Conservation (phyloP, 139 green algal species). For the Eudorina sp. region DNA sequence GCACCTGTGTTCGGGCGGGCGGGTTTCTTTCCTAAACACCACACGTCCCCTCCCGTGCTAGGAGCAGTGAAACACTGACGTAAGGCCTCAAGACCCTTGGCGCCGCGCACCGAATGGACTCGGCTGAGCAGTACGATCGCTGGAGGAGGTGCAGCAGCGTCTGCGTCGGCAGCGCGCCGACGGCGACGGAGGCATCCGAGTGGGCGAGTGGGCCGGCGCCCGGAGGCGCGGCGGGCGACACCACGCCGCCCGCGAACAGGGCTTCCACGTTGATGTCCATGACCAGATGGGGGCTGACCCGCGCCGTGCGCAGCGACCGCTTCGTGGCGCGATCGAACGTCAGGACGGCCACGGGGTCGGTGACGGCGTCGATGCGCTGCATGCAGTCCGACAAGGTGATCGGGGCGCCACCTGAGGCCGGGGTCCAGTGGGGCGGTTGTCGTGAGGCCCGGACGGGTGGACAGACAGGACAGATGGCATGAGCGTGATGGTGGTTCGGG, state of each 20-base stretch:
- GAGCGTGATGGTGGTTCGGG: no score
- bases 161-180: not conserved
- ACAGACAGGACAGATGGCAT: no score
- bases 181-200: not conserved
- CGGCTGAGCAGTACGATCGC: not conserved
- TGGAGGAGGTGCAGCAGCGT: constrained; percentile 1
- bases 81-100: no score
- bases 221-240: not conserved
- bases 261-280: constrained; percentile 33
- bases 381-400: not conserved
- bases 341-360: constrained; percentile 24
- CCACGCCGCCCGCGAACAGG: constrained; percentile 16
- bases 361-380: not conserved
- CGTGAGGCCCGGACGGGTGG: no score
- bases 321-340: not conserved
- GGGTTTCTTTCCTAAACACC: no score
- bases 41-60: no score
- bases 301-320: not conserved
- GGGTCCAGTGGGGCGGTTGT: not conserved
- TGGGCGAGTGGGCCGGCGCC: not conserved
- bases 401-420: not conserved
- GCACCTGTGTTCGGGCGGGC: no score
- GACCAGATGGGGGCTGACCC: not conserved
- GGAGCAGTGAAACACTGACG: no score
- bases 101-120: not conserved